Evolutionary conservation across 352 stramenopile genomes (phyloP).

Genomic region (Globisporangium cylindrosporum): DNA sequence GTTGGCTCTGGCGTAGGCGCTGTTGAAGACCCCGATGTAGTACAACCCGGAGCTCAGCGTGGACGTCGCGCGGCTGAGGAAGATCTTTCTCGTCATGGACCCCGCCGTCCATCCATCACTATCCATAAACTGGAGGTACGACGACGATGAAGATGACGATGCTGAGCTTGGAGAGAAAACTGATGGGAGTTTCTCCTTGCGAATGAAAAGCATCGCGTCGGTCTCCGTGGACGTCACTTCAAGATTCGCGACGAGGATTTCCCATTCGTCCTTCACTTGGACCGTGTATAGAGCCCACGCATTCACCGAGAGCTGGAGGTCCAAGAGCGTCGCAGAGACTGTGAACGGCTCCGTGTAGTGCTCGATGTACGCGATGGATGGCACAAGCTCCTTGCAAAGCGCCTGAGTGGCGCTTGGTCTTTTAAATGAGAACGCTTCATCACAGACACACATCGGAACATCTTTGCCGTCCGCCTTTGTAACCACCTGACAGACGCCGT

Average conservation of each 20-base stretch:
- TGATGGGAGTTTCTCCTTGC: slow-evolving; percentile 60
- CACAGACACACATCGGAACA: slow-evolving; percentile 52
- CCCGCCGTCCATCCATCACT: slow-evolving; percentile 42
- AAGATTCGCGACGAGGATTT: slow-evolving; percentile 52
- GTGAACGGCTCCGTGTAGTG: slow-evolving; percentile 49
- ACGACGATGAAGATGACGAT: slow-evolving; percentile 4
- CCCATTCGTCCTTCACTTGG: slow-evolving; percentile 50
- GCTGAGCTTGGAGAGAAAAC: slow-evolving; percentile 11
- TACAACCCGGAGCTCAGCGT: slow-evolving; percentile 72
- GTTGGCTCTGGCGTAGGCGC: slow-evolving; percentile 44
- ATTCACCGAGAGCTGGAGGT: slow-evolving; percentile 44
- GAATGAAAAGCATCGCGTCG: slow-evolving; percentile 76
- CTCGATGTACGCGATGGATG: slow-evolving; percentile 56
- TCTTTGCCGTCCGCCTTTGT: slow-evolving; percentile 15
- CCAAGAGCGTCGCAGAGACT: slow-evolving; percentile 31
- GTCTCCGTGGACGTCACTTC: slow-evolving; percentile 31
- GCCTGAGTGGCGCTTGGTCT: slow-evolving; percentile 39
- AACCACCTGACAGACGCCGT: slow-evolving; percentile 51
- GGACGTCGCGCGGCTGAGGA: slow-evolving; percentile 51
- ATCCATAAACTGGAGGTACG: slow-evolving; percentile 56
- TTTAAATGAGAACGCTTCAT: slow-evolving; percentile 60
- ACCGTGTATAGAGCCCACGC: slow-evolving; percentile 67
- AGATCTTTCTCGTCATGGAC: slow-evolving; percentile 41
- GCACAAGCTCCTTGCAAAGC: slow-evolving; percentile 59
- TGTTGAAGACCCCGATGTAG: slow-evolving; percentile 77